A percentile compares a stretch with the other conserved stretches of the same genome.
These are phyloP conservation scores for Paraconiothyrium brasiliense DNA, from an alignment of 2,329 filamentous ascomycete species.

Conservation along the genomic window DNA sequence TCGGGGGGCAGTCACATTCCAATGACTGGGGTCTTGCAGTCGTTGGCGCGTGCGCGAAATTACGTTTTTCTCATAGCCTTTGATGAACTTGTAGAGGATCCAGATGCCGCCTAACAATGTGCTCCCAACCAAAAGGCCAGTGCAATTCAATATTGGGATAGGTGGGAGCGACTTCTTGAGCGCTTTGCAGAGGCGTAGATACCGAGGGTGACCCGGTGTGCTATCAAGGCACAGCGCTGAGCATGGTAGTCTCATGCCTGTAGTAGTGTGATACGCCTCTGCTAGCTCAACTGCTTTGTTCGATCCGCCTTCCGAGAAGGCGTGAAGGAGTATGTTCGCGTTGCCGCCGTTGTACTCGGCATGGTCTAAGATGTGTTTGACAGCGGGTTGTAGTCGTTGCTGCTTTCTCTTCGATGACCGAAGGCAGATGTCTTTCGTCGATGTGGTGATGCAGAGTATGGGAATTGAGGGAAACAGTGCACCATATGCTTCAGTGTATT, in stretches of 20 bases:
- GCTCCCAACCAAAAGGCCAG: conserved; percentile 25
- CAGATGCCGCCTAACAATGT: conserved; percentile 29
- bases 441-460: conserved; percentile 40
- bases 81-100: conserved; percentile 28
- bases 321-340: conserved; percentile 32
- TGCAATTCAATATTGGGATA: conserved; percentile 26
- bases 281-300: conserved; percentile 40
- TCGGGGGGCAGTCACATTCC: conserved; percentile 47
- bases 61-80: conserved; percentile 33
- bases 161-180: conserved; percentile 34
- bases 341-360: conserved; percentile 10
- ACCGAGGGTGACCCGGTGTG: conserved; percentile 38
- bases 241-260: conserved; percentile 28
- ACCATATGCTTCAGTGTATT: conserved; percentile 37
- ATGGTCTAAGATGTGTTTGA: conserved; percentile 27
- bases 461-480: conserved; percentile 32
- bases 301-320: conserved; percentile 42
- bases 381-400: conserved; percentile 28
- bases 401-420: conserved; percentile 31
- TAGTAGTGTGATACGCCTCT: conserved; percentile 28
- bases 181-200: conserved; percentile 32
- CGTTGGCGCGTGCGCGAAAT: conserved; percentile 21
- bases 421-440: conserved; percentile 35
- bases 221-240: conserved; percentile 38
- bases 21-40: conserved; percentile 23